Percentiles rank a stretch among this genome's conserved stretches.
phyloP scores from a whole-genome alignment of 805 yeast species.

The Ogataea henricii region DNA sequence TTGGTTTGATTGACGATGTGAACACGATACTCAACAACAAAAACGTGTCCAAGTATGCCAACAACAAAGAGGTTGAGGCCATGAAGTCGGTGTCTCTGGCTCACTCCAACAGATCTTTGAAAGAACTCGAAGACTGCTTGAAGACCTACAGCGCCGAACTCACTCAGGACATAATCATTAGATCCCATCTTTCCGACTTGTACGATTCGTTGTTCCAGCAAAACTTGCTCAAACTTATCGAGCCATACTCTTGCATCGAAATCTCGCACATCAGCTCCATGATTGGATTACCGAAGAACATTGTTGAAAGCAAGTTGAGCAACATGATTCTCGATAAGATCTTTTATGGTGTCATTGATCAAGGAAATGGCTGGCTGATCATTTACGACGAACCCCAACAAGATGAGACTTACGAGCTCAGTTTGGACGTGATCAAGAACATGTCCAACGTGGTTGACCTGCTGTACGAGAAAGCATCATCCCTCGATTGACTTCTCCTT shows the following conservation, averaged over 20 bases:
- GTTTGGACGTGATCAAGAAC: constrained; percentile 82
- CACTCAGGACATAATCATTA: constrained; percentile 82
- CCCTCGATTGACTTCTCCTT: constrained; percentile 66
- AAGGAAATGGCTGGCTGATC: constrained; percentile 96
- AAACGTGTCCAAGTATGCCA: constrained; percentile 39
- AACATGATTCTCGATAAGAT: constrained; percentile 96
- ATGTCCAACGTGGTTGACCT: constrained; percentile 88
- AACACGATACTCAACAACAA: constrained; percentile 77
- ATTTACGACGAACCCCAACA: constrained; percentile 86
- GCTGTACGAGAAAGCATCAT: constrained; percentile 89
- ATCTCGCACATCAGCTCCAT: constrained; percentile 82
- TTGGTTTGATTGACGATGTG: constrained; percentile 82
- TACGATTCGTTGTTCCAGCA: constrained; percentile 93
- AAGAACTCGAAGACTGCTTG: constrained; percentile 87
- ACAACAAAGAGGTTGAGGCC: constrained; percentile 87
- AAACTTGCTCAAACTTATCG: constrained; percentile 89
- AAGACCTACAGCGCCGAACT: constrained; percentile 71
- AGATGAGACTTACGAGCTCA: constrained; percentile 86
- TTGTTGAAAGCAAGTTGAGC: constrained; percentile 90
- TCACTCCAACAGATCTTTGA: constrained; percentile 83
- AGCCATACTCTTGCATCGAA: constrained; percentile 96
- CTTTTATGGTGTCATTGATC: constrained; percentile 96
- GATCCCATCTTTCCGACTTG: constrained; percentile 87
- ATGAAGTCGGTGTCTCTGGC: constrained; percentile 93
- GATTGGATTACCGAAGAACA: constrained; percentile 83